phyloP scores from a whole-genome alignment of 225 moss, liverwort and hornwort species.

The Straminergon stramineum region DNA sequence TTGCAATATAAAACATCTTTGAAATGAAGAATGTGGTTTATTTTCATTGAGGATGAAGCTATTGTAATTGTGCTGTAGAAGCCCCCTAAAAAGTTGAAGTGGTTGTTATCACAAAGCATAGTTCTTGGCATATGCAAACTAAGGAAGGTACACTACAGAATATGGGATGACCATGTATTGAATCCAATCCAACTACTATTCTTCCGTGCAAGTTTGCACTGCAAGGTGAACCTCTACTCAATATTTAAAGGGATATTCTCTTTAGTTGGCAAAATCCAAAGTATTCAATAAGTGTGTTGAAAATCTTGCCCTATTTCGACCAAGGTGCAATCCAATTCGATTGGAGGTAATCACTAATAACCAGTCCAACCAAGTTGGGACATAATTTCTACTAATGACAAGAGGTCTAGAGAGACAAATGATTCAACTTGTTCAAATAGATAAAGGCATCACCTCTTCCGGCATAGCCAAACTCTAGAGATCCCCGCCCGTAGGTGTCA shows the following conservation, averaged over 20 bases:
- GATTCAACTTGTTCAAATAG: background rate
- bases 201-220: background rate
- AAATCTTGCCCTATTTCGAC: background rate
- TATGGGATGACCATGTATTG: background rate
- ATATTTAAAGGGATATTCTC: background rate
- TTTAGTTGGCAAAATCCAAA: background rate
- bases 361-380: background rate
- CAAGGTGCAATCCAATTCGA: background rate
- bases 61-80: too few species aligned
- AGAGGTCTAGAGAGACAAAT: background rate
- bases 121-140: background rate
- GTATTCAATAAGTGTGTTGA: background rate
- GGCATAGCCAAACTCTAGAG: background rate
- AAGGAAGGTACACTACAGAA: fast-evolving
- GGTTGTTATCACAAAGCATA: background rate
- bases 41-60: background rate
- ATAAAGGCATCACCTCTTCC: background rate
- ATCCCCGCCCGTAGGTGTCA: background rate
- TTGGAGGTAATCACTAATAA: background rate
- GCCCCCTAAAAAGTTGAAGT: background rate
- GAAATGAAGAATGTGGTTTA: background rate
- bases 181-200: background rate
- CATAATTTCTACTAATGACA: background rate
- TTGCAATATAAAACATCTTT: background rate
- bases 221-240: background rate